phyloP scores from a whole-genome alignment of 257 asterid genomes.

The Oldenlandia corymbosa region DNA sequence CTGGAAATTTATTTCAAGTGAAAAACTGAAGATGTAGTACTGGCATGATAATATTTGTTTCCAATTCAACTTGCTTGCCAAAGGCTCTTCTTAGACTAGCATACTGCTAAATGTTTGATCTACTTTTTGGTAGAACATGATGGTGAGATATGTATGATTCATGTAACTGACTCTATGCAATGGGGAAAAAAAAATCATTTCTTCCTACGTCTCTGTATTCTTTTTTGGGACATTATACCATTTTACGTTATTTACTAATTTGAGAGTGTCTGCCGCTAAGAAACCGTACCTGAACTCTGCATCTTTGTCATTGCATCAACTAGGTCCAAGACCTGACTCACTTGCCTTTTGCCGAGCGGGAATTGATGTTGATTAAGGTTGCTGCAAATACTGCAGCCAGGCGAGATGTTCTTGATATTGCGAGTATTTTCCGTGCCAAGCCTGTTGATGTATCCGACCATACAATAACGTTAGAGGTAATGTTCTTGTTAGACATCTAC shows the following conservation, averaged over 20 bases:
- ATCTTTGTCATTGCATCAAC: constrained; percentile 1
- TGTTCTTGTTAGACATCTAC: constrained; percentile 9
- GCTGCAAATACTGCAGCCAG: constrained; percentile 79
- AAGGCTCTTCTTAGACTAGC: background rate
- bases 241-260: background rate
- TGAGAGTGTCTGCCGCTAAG: background rate
- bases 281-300: background rate
- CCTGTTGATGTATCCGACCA: constrained; percentile 94
- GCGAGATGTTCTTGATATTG: constrained; percentile 87
- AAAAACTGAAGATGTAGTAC: background rate
- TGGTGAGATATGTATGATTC: too few species aligned
- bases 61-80: background rate
- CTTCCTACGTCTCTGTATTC: too few species aligned
- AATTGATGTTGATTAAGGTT: constrained; percentile 77
- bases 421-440: constrained; percentile 79
- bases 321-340: constrained; percentile 78
- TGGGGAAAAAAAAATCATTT: too few species aligned
- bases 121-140: too few species aligned
- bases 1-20: background rate
- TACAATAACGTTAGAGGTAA: constrained; percentile 76
- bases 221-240: background rate
- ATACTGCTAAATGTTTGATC: background rate
- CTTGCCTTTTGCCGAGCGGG: constrained; percentile 88
- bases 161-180: too few species aligned
- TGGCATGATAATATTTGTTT: too few species aligned